Base-by-base conservation (phyloP, 1,284 basidiomycete genomes). In the Cerioporus squamosus region DNA sequence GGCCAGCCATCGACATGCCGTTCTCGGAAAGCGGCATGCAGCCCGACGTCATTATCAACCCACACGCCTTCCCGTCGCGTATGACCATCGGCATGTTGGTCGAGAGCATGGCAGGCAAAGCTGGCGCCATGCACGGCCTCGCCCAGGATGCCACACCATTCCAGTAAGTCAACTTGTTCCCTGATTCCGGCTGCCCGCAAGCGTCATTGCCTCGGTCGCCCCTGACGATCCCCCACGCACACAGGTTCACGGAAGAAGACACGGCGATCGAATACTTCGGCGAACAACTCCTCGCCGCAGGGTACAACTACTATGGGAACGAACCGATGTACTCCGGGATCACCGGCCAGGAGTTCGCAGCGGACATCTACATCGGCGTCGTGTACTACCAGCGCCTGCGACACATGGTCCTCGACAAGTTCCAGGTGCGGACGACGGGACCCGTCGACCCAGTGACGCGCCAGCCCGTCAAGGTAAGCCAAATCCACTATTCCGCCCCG, bases 21-120 rank as follows among this genome's bases (percentile, higher is more conserved):
- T 99, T 99, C 81, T 90, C 88, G 64, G 97, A 99, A 79, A 97
- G 94, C 64, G 97, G 97, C 14, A 96, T 99, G 86, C 97, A 98
- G 75, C 97, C 97, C 1, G 97, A 99, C 75, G 89, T 99, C 53
- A 99, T 99, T 74, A 99, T 99, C 81, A 99, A 99, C 76, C 97
- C 97, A 33, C 97, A 99, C 75, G 97, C 97, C 20, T 99, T 99
- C 83, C 97, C 97, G 1, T 94, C 91, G 80, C 94, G 97, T 68
- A 99, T 99, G 97, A 99, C 97, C 7, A 99, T 99, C 69, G 97
- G 97, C 59, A 99, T 99, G 97, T 88, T 99, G 72, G 95, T 99
- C 63, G 97, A 99, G 82, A 96, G 93, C 75, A 91, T 99, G 86
- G 97, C 97, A 1, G 97, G 96, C 42, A 99, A 99, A 75, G 93